phyloP scores from a whole-genome alignment of 2,329 filamentous ascomycete species.

The Colletotrichum godetiae region DNA sequence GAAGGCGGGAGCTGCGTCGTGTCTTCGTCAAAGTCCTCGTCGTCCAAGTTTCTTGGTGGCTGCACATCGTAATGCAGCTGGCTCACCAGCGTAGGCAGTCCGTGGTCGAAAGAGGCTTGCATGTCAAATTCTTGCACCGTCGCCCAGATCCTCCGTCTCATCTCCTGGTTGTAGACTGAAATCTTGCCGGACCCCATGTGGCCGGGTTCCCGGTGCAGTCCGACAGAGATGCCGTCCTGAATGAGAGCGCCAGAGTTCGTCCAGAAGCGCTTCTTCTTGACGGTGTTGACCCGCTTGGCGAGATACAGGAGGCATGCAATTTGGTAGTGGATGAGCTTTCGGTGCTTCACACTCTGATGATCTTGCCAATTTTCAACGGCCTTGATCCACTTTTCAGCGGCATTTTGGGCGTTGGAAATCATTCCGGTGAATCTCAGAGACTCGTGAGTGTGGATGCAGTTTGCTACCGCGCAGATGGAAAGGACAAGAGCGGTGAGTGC shows the following conservation, averaged over 20 bases:
- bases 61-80: slow-evolving; percentile 67
- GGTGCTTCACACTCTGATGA: slow-evolving; percentile 70
- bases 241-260: slow-evolving; percentile 66
- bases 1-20: slow-evolving; percentile 63
- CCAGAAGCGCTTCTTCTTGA: slow-evolving; percentile 75
- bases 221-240: slow-evolving; percentile 68
- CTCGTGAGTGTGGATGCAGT: slow-evolving; percentile 65
- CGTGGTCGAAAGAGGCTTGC: slow-evolving; percentile 71
- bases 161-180: slow-evolving; percentile 70
- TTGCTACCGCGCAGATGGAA: slow-evolving; percentile 69
- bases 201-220: slow-evolving; percentile 69
- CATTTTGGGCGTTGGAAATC: slow-evolving; percentile 66
- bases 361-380: slow-evolving; percentile 66
- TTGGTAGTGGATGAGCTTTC: slow-evolving; percentile 70
- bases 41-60: slow-evolving; percentile 67
- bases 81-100: slow-evolving; percentile 67
- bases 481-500: slow-evolving; percentile 70
- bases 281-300: slow-evolving; percentile 70
- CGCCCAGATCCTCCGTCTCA: slow-evolving; percentile 70
- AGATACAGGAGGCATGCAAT: slow-evolving; percentile 70
- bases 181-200: slow-evolving; percentile 63
- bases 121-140: slow-evolving; percentile 72
- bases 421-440: slow-evolving; percentile 67
- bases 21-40: slow-evolving; percentile 67
- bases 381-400: slow-evolving; percentile 67